Evolutionary conservation across 306 rosid genomes (phyloP).

Genomic region (Calophaca sinica): DNA sequence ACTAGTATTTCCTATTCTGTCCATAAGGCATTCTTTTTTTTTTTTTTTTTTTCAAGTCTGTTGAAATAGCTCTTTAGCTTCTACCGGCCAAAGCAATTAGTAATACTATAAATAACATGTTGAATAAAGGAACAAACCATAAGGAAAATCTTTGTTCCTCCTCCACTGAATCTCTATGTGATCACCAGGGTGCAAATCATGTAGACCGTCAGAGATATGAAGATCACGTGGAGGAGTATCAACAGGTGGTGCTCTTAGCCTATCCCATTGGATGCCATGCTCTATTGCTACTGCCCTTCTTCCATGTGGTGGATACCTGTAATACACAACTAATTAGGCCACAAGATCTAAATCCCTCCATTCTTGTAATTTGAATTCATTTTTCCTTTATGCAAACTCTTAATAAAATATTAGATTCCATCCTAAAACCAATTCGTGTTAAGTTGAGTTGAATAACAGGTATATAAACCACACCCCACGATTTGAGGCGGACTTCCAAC

Average conservation of each 20-base stretch:
- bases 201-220: slow-evolving; percentile 76
- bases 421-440: too few relatives aligned
- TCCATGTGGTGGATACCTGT: slow-evolving; percentile 93
- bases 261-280: slow-evolving; percentile 76
- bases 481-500: too few relatives aligned
- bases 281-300: slow-evolving; percentile 78
- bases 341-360: slow-evolving; percentile 37
- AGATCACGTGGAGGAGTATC: slow-evolving; percentile 82
- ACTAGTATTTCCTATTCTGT: background rate
- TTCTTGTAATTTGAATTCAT: background rate
- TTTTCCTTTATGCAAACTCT: slow-evolving; percentile 24
- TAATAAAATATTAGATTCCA: too few relatives aligned
- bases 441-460: too few relatives aligned
- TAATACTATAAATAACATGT: slow-evolving; percentile 25
- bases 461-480: too few relatives aligned
- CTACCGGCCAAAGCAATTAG: background rate
- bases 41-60: background rate
- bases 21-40: background rate
- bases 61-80: background rate
- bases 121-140: slow-evolving; percentile 68
- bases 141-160: slow-evolving; percentile 92
- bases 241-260: slow-evolving; percentile 83
- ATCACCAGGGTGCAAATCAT: slow-evolving; percentile 80
- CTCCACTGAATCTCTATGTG: slow-evolving; percentile 97
- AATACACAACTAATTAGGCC: slow-evolving; percentile 42